Conservation (phyloP, 495 filamentous ascomycete genomes). For the Neurospora sp. region DNA sequence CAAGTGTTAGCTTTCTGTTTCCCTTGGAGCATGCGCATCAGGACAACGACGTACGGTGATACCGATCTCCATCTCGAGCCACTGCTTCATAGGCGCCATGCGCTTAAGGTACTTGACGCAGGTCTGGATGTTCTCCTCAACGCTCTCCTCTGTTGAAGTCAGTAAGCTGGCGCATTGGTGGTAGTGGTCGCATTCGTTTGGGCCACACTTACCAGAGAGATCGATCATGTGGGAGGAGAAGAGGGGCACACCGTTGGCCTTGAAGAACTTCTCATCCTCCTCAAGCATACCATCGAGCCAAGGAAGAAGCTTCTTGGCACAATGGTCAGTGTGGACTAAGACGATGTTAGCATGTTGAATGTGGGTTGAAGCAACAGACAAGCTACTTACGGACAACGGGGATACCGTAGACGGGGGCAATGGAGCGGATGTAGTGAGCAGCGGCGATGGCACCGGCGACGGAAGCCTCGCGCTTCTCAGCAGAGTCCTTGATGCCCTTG, state of each 20-base stretch:
- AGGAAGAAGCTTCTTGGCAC: slow-evolving; percentile 78
- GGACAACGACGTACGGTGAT: slow-evolving; percentile 13
- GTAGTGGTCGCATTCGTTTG: not conserved
- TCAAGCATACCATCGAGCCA: slow-evolving; percentile 97
- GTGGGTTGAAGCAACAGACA: not conserved
- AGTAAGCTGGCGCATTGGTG: not conserved
- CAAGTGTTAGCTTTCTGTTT: slow-evolving; percentile 58
- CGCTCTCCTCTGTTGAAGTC: slow-evolving; percentile 57
- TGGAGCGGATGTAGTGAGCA: slow-evolving; percentile 84
- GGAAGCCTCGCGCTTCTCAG: slow-evolving; percentile 67
- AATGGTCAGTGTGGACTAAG: slow-evolving; percentile 52
- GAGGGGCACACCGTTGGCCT: slow-evolving; percentile 81
- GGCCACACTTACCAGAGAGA: slow-evolving; percentile 30
- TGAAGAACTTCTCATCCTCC: slow-evolving; percentile 86
- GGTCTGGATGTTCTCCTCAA: slow-evolving; percentile 83
- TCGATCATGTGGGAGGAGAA: slow-evolving; percentile 99
- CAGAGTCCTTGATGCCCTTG: slow-evolving; percentile 78
- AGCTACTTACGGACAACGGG: slow-evolving; percentile 81
- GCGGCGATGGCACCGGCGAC: slow-evolving; percentile 80
- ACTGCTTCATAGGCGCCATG: slow-evolving; percentile 90
- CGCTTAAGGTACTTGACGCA: slow-evolving; percentile 87
- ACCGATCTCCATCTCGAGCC: slow-evolving; percentile 84
- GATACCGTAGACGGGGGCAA: slow-evolving; percentile 81
- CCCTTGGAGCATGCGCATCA: not conserved
- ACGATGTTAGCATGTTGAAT: not conserved